Evolutionary conservation across 2,329 filamentous ascomycete genomes (phyloP).

Genomic region (Didymella segeticola): DNA sequence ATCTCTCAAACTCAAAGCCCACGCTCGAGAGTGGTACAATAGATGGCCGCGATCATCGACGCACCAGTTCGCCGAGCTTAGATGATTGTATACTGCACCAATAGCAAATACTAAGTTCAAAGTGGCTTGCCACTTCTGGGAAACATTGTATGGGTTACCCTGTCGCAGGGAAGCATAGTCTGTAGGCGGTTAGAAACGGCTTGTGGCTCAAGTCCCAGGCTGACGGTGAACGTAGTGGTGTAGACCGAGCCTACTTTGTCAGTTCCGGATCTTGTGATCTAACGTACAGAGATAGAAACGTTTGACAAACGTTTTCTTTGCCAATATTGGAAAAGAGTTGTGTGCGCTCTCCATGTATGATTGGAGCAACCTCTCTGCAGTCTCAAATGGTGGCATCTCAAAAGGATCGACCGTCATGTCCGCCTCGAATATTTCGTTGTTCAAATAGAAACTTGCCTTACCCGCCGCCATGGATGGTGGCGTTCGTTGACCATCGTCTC

Average conservation of each 20-base stretch:
- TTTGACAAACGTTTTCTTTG: conserved; percentile 37
- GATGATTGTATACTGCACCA: conserved; percentile 45
- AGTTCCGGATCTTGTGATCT: neutral
- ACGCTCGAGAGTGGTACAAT: conserved; percentile 48
- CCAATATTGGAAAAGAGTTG: conserved; percentile 35
- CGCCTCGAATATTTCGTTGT: conserved; percentile 32
- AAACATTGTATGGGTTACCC: conserved; percentile 17
- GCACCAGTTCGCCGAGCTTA: conserved; percentile 33
- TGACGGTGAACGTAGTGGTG: neutral
- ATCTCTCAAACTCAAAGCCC: conserved; percentile 37
- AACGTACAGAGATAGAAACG: conserved; percentile 41
- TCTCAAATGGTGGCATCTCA: conserved; percentile 38
- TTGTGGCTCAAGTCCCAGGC: neutral
- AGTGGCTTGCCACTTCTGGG: conserved; percentile 45
- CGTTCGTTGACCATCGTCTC: conserved; percentile 17
- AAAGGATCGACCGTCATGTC: conserved; percentile 30
- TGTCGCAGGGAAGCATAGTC: conserved; percentile 30
- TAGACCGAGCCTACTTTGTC: neutral
- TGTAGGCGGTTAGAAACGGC: neutral
- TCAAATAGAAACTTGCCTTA: conserved; percentile 39
- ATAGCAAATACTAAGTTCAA: conserved; percentile 53
- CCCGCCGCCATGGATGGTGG: conserved; percentile 21
- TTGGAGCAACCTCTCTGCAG: conserved; percentile 36
- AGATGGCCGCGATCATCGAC: conserved; percentile 41
- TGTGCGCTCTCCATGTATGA: conserved; percentile 41